Percentiles rank a stretch among this genome's conserved stretches.
phyloP scores from a whole-genome alignment of 2,329 filamentous ascomycete species.

The Paraphoma chrysanthemicola region DNA sequence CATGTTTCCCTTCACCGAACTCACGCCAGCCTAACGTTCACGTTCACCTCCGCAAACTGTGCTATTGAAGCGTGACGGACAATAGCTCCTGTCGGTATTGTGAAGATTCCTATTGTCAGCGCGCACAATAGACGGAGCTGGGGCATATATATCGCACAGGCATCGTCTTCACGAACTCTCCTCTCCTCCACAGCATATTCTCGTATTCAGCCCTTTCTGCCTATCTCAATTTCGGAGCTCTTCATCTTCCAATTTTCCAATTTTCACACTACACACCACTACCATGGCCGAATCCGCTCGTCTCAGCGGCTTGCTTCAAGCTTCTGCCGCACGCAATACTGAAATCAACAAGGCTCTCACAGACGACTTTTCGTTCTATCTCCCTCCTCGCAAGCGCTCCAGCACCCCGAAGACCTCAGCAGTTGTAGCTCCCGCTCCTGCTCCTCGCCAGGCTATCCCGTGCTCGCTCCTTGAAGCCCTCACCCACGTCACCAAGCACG shows the following conservation, averaged over 20 bases:
- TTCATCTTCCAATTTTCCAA: not conserved
- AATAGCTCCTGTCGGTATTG: slow-evolving; percentile 9
- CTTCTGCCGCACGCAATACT: slow-evolving; percentile 29
- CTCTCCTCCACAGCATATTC: not conserved
- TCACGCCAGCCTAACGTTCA: slow-evolving; percentile 14
- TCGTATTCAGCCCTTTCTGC: slow-evolving; percentile 1
- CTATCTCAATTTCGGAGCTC: not conserved
- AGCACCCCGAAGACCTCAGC: not conserved
- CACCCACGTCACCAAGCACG: slow-evolving; percentile 17
- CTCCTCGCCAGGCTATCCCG: slow-evolving; percentile 10
- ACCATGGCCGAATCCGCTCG: slow-evolving; percentile 31
- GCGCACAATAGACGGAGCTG: not conserved
- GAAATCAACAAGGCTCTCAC: slow-evolving; percentile 24
- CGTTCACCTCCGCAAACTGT: slow-evolving; percentile 17
- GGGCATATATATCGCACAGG: not conserved
- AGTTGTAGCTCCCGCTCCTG: slow-evolving; percentile 3
- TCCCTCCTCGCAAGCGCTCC: not conserved
- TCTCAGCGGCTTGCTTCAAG: slow-evolving; percentile 31
- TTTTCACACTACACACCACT: not conserved
- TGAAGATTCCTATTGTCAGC: slow-evolving; percentile 2
- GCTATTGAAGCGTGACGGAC: slow-evolving; percentile 8
- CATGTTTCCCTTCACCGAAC: not conserved
- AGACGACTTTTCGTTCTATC: slow-evolving; percentile 4
- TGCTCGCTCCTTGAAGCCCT: slow-evolving; percentile 25
- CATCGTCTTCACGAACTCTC: not conserved